phyloP scores from a whole-genome alignment of 169 alveolate genomes.

The Eimeria maxima region DNA sequence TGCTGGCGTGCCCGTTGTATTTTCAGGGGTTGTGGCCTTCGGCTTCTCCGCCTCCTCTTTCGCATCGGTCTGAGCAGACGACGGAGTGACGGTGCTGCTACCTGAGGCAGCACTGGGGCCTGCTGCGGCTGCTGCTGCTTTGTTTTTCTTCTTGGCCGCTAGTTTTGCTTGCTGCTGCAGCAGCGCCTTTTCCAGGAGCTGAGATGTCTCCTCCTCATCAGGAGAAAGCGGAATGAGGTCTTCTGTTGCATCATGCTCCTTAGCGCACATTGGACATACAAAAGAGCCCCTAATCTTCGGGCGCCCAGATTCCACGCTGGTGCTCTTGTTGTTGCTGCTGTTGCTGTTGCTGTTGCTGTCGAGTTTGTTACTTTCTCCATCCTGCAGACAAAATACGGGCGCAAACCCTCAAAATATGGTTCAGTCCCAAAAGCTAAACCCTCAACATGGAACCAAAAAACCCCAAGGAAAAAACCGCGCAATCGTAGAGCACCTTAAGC shows the following conservation, averaged over 20 bases:
- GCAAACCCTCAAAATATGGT: not conserved
- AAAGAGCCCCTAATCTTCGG: conserved; percentile 13
- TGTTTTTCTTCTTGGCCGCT: conserved; percentile 6
- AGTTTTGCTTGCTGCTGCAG: conserved; percentile 69
- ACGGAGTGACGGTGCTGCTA: not conserved
- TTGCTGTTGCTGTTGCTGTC: not conserved
- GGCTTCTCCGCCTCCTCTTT: not conserved
- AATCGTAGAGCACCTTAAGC: not conserved
- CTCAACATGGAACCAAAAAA: not conserved
- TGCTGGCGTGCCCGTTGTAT: not conserved
- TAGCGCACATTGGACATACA: conserved; percentile 74
- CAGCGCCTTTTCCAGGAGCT: conserved; percentile 29
- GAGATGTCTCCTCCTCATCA: conserved; percentile 64
- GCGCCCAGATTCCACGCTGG: not conserved
- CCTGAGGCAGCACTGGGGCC: not conserved
- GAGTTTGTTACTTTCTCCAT: not conserved
- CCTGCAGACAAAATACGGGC: not conserved
- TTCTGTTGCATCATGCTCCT: conserved; percentile 70
- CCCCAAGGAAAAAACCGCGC: not conserved
- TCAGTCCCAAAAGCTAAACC: not conserved
- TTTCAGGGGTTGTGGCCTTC: not conserved
- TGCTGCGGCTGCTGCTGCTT: not conserved
- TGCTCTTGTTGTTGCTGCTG: not conserved
- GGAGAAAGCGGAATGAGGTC: conserved; percentile 81
- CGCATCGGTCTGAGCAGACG: not conserved